These are phyloP conservation scores for Phytophthora hibernalis DNA, from an alignment of 352 stramenopile species.

Conservation along the genomic window DNA sequence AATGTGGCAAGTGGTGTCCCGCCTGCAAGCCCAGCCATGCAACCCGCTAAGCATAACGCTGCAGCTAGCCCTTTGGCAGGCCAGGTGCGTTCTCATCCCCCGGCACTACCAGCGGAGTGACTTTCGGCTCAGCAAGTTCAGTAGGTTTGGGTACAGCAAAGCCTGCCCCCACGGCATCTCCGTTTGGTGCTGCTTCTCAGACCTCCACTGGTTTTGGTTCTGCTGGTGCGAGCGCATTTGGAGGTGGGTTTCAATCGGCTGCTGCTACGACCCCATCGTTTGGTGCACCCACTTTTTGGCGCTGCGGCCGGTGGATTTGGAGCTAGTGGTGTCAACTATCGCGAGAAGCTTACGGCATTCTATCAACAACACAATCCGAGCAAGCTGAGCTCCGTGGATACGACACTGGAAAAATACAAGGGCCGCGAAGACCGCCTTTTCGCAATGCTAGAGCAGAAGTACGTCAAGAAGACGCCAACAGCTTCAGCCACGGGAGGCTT, in stretches of 20 bases:
- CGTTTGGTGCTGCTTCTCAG: constrained; percentile 51
- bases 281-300: constrained; percentile 42
- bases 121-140: constrained; percentile 53
- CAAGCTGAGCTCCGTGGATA: constrained; percentile 73
- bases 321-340: constrained; percentile 48
- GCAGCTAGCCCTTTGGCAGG: constrained; percentile 75
- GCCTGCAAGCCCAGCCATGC: constrained; percentile 47
- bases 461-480: constrained; percentile 48
- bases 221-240: constrained; percentile 39
- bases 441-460: constrained; percentile 81
- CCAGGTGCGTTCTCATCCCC: constrained; percentile 48
- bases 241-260: constrained; percentile 36
- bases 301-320: constrained; percentile 42
- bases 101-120: constrained; percentile 15
- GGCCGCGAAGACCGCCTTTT: constrained; percentile 74
- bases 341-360: constrained; percentile 65
- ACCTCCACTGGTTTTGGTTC: constrained; percentile 33
- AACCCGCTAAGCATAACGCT: constrained; percentile 45
- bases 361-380: constrained; percentile 81
- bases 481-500: constrained; percentile 43
- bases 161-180: constrained; percentile 35
- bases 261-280: constrained; percentile 30
- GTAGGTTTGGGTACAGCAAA: constrained; percentile 55
- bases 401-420: constrained; percentile 79
- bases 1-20: constrained; percentile 20